Evolutionary conservation across 768 basidiomycete genomes (phyloP).

Genomic region (Lactarius trivialis): DNA sequence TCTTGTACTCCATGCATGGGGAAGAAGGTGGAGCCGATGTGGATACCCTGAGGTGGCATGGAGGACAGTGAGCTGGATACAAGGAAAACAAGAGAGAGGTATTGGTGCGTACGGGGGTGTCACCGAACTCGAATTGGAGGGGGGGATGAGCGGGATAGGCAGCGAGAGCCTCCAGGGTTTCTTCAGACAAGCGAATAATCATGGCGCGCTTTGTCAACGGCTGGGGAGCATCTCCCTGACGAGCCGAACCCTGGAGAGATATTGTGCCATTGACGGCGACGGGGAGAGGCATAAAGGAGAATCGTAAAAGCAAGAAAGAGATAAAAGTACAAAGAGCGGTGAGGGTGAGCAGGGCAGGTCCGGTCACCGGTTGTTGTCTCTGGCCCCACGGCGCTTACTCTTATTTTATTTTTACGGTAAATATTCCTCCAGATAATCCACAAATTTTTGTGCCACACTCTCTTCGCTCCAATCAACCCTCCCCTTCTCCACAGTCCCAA

Average conservation of each 20-base stretch:
- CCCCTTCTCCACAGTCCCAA: slow-evolving; percentile 75
- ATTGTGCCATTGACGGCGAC: slow-evolving; percentile 38
- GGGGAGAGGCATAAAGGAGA: slow-evolving; percentile 57
- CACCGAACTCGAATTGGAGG: slow-evolving; percentile 58
- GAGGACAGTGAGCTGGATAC: not conserved
- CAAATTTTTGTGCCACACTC: slow-evolving; percentile 65
- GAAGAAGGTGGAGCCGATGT: slow-evolving; percentile 60
- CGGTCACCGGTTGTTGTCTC: not conserved
- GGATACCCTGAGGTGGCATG: slow-evolving; percentile 34
- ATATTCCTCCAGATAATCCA: slow-evolving; percentile 65
- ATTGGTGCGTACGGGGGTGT: slow-evolving; percentile 43
- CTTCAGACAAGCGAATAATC: slow-evolving; percentile 67
- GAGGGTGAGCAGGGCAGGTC: not conserved
- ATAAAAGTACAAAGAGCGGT: slow-evolving; percentile 1
- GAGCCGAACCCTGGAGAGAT: slow-evolving; percentile 51
- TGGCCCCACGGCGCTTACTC: not conserved
- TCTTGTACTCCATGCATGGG: slow-evolving; percentile 51
- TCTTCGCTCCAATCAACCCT: slow-evolving; percentile 70
- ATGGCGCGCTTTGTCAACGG: slow-evolving; percentile 66
- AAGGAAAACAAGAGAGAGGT: not conserved
- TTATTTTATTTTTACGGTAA: slow-evolving; percentile 30
- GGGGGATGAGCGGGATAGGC: slow-evolving; percentile 37
- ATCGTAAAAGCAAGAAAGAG: slow-evolving; percentile 4
- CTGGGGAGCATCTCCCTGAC: slow-evolving; percentile 48
- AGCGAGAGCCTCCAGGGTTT: slow-evolving; percentile 64